Percentiles rank a stretch among this genome's conserved stretches.
Evolutionary conservation across 331 rosid species (phyloP).

Genomic region (Ulmus americana): DNA sequence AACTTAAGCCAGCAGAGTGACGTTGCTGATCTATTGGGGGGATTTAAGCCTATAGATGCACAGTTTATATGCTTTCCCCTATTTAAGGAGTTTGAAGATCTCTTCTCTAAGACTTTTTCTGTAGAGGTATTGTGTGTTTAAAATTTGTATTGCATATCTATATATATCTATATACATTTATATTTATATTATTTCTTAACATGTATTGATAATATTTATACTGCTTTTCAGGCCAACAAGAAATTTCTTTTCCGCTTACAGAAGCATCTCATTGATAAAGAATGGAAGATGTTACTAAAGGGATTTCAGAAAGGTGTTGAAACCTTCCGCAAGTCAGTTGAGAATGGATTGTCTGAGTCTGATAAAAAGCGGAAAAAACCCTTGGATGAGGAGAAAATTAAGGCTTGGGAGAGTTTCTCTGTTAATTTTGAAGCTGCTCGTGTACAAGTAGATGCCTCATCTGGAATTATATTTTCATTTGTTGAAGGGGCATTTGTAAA

Average conservation of each 20-base stretch:
- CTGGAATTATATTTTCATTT: slow-evolving; percentile 82
- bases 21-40: slow-evolving; percentile 82
- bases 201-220: slow-evolving; percentile 13
- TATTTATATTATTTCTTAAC: too few relatives aligned
- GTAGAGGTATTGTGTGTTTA: slow-evolving; percentile 36
- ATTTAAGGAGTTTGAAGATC: slow-evolving; percentile 51
- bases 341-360: slow-evolving; percentile 29
- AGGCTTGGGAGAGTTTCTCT: slow-evolving; percentile 62
- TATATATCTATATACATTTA: background rate
- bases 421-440: slow-evolving; percentile 43
- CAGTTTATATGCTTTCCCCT: slow-evolving; percentile 45
- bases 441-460: slow-evolving; percentile 41
- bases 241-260: slow-evolving; percentile 27
- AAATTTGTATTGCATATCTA: slow-evolving; percentile 11
- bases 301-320: slow-evolving; percentile 41
- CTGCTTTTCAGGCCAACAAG: slow-evolving; percentile 43
- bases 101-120: slow-evolving; percentile 47
- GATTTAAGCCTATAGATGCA: slow-evolving; percentile 75
- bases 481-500: slow-evolving; percentile 89
- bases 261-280: slow-evolving; percentile 32
- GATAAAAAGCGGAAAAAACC: slow-evolving; percentile 60
- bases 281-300: slow-evolving; percentile 49
- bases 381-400: slow-evolving; percentile 39
- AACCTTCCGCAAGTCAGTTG: slow-evolving; percentile 24
- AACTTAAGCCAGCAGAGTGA: slow-evolving; percentile 97